Percentiles rank a stretch among this genome's conserved stretches.
Conservation (phyloP, 2,329 filamentous ascomycete genomes). For the Leptosphaerulina australis region DNA sequence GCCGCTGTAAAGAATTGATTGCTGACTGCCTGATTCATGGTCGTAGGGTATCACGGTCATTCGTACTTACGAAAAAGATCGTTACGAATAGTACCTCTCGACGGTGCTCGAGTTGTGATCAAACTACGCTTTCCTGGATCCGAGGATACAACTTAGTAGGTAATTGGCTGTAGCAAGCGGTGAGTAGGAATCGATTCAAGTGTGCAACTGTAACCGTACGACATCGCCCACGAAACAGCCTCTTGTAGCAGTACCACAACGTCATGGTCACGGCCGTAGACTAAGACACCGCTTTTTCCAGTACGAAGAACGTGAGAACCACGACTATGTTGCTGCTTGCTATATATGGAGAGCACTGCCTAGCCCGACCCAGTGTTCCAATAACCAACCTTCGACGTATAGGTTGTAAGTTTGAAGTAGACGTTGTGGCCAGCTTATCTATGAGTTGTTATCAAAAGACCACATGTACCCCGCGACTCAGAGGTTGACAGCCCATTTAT, state of each 20-base stretch:
- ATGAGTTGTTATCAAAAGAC: no score
- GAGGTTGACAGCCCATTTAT: no score
- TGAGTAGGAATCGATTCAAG: background rate
- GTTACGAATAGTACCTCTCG: background rate
- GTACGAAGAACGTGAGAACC: no score
- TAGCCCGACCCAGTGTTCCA: no score
- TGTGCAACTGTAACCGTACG: background rate
- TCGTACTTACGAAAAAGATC: background rate
- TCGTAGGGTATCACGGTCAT: background rate
- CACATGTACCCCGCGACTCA: no score
- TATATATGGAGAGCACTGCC: no score
- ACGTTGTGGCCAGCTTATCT: no score
- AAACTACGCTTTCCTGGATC: background rate
- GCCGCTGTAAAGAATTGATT: background rate
- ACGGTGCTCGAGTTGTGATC: background rate
- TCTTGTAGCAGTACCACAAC: background rate
- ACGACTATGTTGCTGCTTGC: no score
- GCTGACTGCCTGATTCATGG: conserved; percentile 11
- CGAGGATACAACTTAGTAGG: background rate
- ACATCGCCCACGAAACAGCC: background rate
- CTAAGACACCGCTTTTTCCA: background rate
- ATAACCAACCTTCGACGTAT: no score
- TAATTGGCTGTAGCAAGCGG: background rate
- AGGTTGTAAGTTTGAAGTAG: no score
- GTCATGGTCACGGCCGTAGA: conserved; percentile 1